Percentiles rank a stretch among this genome's conserved stretches.
Evolutionary conservation across 805 yeast species (phyloP).

Genomic region (Sporopachydermia quercuum): DNA sequence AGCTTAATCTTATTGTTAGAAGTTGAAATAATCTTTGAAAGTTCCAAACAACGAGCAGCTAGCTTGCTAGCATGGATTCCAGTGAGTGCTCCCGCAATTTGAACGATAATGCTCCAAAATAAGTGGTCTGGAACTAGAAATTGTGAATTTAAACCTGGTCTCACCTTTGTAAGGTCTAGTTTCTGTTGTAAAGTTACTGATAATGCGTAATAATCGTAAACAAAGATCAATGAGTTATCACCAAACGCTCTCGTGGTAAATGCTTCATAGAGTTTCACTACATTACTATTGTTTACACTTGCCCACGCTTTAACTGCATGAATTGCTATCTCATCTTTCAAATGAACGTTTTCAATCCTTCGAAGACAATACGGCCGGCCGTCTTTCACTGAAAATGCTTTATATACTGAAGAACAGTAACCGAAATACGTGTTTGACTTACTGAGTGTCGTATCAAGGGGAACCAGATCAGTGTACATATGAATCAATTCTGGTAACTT

Average conservation of each 20-base stretch:
- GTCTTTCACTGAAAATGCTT: conserved; percentile 64
- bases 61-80: conserved; percentile 51
- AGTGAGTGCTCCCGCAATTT: conserved; percentile 55
- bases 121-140: conserved; percentile 45
- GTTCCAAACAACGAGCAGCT: conserved; percentile 45
- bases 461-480: conserved; percentile 72
- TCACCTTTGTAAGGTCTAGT: conserved; percentile 7
- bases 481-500: conserved; percentile 65
- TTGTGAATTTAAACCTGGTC: too few species aligned
- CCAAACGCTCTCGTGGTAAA: conserved; percentile 82
- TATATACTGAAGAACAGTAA: conserved; percentile 48
- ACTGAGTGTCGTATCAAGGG: conserved; percentile 43
- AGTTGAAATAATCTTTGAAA: conserved; percentile 60
- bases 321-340: conserved; percentile 43
- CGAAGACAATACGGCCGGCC: conserved; percentile 69
- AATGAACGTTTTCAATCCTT: conserved; percentile 48
- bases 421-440: conserved; percentile 29
- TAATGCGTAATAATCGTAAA: conserved; percentile 76
- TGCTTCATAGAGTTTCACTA: conserved; percentile 61
- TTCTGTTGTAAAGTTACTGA: conserved; percentile 52
- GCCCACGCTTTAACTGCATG: conserved; percentile 51
- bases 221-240: conserved; percentile 57
- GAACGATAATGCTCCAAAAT: conserved; percentile 67
- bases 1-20: conserved; percentile 57
- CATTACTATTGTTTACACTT: conserved; percentile 33